These are phyloP conservation scores for Trypanosoma boissoni DNA, from an alignment of 208 protist species.

Conservation along the genomic window DNA sequence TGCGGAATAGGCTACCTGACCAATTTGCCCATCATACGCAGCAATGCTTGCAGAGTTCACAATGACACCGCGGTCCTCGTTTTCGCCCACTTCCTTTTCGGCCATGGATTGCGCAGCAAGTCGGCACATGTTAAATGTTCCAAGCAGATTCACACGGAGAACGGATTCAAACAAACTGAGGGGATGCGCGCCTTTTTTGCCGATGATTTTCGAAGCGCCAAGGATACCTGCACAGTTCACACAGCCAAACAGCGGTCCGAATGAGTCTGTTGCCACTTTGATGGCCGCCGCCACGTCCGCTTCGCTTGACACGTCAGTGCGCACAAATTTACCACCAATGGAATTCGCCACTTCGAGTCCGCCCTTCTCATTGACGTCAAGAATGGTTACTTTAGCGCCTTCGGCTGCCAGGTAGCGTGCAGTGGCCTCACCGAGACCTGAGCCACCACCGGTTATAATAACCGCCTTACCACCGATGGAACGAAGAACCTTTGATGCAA, in stretches of 20 bases:
- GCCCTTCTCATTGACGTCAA: conserved; percentile 39
- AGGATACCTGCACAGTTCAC: conserved; percentile 78
- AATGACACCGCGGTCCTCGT: conserved; percentile 69
- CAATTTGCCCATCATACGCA: conserved; percentile 86
- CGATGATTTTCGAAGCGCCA: conserved; percentile 30
- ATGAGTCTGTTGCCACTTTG: conserved; percentile 36
- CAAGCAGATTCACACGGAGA: conserved; percentile 70
- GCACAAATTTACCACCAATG: conserved; percentile 29
- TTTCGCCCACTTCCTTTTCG: conserved; percentile 20
- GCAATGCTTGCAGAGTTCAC: conserved; percentile 81
- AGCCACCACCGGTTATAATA: conserved; percentile 44
- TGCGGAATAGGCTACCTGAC: conserved; percentile 80
- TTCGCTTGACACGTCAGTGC: conserved; percentile 46
- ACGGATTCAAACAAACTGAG: conserved; percentile 54
- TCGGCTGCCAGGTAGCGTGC: conserved; percentile 32
- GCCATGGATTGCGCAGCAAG: conserved; percentile 50
- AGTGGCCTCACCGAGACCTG: conserved; percentile 44
- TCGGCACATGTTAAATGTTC: conserved; percentile 78
- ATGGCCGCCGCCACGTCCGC: conserved; percentile 52
- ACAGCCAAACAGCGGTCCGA: conserved; percentile 52
- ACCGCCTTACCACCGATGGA: conserved; percentile 35
- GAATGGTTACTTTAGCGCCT: conserved; percentile 40
- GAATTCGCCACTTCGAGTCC: conserved; percentile 30
- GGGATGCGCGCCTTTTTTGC: conserved; percentile 34
- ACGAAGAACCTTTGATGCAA: conserved; percentile 18